Evolutionary conservation across 1,284 basidiomycete genomes (phyloP).

Genomic region (Pascua sp.): DNA sequence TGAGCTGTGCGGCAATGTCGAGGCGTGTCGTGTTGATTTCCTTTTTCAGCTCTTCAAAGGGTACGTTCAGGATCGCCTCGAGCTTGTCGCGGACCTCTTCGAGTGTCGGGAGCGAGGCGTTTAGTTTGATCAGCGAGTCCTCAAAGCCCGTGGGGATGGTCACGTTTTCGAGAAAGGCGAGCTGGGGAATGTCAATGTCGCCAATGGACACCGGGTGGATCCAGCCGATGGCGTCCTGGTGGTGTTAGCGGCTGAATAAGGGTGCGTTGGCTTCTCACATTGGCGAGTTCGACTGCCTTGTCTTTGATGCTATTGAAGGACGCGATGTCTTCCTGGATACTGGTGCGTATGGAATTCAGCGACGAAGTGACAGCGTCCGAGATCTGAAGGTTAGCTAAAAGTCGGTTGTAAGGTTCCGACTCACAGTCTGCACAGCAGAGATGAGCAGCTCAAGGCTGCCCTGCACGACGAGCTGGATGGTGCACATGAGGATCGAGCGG

Average conservation of each 20-base stretch:
- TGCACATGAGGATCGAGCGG: conserved; percentile 84
- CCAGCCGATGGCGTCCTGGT: conserved; percentile 62
- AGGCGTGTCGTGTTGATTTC: conserved; percentile 82
- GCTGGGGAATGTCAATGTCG: conserved; percentile 66
- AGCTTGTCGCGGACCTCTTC: conserved; percentile 69
- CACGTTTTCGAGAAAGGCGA: conserved; percentile 71
- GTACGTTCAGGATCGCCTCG: conserved; percentile 69
- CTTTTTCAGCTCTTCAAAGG: conserved; percentile 76
- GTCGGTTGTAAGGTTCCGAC: too few relatives aligned
- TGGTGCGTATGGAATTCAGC: conserved; percentile 59
- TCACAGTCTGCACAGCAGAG: conserved; percentile 66
- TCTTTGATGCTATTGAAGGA: conserved; percentile 68
- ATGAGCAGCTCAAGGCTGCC: conserved; percentile 78
- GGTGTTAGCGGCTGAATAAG: neutral
- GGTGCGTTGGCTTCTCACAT: conserved; percentile 43
- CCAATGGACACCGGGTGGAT: conserved; percentile 62
- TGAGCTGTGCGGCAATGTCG: conserved; percentile 59
- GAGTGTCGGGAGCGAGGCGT: conserved; percentile 74
- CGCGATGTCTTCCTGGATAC: conserved; percentile 68
- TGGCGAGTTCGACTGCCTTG: conserved; percentile 62
- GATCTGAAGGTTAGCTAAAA: conserved; percentile 57
- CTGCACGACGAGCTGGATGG: conserved; percentile 81
- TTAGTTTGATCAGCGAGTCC: conserved; percentile 67
- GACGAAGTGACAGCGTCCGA: conserved; percentile 63
- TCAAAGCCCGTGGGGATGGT: conserved; percentile 76